Evolutionary conservation across 2,329 filamentous ascomycete genomes (phyloP), one percentile per base, ranked within the genome.

Genomic region (Neonectria ditissima): DNA sequence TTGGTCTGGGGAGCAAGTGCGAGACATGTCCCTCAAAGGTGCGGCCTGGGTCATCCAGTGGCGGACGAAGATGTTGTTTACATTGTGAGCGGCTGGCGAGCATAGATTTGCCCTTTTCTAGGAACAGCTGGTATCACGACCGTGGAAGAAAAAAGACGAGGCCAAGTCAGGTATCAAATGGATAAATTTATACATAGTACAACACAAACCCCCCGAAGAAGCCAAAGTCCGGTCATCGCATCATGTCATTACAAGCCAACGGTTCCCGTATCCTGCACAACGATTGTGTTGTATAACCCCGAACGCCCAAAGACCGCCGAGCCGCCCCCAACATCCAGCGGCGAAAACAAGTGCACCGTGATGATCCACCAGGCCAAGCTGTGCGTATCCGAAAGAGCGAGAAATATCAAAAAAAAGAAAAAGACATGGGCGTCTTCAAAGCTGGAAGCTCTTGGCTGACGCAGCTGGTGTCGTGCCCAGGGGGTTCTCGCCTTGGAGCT

Each of bases 1-100:
- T 81, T 98, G 69, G 96, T 99, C 0, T 99, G 97, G 97, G 96
- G 96, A 5, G 94, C 94, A 18, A 98, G 95, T 79, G 96, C 96
- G 37, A 89, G 93, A 74, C 97, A 99, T 83, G 86, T 98, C 37
- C 96, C 97, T 37, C 96, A 99, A 83, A 85, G 96, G 66, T 95
- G 97, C 39, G 97, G 96, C 1, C 79, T 99, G 74, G 84, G 88
- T 7, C 96, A 99, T 83, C 74, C 88, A 13, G 94, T 99, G 47
- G 81, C 85, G 2, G 89, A 91, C 67, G 88, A 91, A 77, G 89
- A 91, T 74, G 88, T 91, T 18, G 88, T 91, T 54, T 89, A 89
- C 73, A 91, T 91, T 75, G 85, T 89, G 56, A 90, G 85, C 70
- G 87, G 82, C 45, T 91, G 86, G 83, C 86, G 85, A 76, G 88